Base-by-base conservation (phyloP, 176 grass and related monocot species). In the Musa troglodytarum region DNA sequence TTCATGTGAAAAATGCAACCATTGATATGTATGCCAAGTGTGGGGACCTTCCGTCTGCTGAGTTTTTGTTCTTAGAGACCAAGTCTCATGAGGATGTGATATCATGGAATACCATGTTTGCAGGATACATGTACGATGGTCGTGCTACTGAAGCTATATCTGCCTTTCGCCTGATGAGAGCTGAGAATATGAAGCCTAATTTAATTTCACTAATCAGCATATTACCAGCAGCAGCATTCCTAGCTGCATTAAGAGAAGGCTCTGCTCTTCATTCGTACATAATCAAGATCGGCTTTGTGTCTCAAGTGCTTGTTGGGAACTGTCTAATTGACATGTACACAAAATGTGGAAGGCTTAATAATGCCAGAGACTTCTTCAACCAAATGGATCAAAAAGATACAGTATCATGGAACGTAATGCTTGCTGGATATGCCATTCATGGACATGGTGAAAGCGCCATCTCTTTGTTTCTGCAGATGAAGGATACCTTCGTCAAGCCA, bases 381-480 rank as follows among this genome's bases (percentile, higher is more conserved):
- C 52, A 76, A 72, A 83, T 87, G 85, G 57, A 29, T 58, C 23
- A 29, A 10, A 83, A 71, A 78, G 85, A 87, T 79, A 71, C 53
- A 21, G 76, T 81, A 56, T 80, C 85, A n/a, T 83, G 70, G 75
- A 87, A 87, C 63, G 69, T 82, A 34, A 83, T 87, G 85, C 69
- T 87, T 28, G 57, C 76, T 75, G 76, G 76, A 50, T 87, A 87
- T 82, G 81, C 80, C 28, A 70, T 96, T 57, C 87, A 96, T 88
- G 93, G 93, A 11, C 81, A 85, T 69, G 89, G 83, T 63, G 13
- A 86, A 65, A 83, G 85, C 57, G 87, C 89, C 66, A 87, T 96
- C 65, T 88, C 76, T 56, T 79, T 92, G 62, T 96, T 88, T 81
- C 78, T 65, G 15, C 51, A 74, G 51, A 92, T 96, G 87, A 73